A percentile compares a stretch with the other conserved stretches of the same genome.
These are phyloP conservation scores for Sophora flavescens DNA, from an alignment of 306 rosid genomes.

Conservation along the genomic window DNA sequence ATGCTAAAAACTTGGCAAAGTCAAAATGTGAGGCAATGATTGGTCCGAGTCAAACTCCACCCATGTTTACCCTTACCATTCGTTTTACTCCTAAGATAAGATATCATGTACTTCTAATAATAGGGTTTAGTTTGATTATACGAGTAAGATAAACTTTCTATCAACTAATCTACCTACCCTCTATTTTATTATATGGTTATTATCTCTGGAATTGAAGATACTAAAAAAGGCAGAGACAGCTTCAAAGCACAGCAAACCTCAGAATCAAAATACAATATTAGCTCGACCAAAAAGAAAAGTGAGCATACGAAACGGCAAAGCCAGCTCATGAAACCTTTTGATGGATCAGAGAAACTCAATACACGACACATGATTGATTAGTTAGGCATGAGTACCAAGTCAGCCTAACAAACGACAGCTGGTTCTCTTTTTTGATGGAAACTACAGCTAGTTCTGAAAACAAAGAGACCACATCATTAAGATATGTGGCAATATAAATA, in stretches of 20 bases:
- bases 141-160: too few relatives aligned
- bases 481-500: too few relatives aligned
- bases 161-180: too few relatives aligned
- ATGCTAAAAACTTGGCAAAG: too few relatives aligned
- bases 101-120: too few relatives aligned
- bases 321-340: neutral
- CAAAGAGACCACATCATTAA: neutral
- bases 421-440: neutral
- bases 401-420: neutral
- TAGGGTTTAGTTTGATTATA: too few relatives aligned
- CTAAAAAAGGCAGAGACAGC: neutral
- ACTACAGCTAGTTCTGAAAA: neutral
- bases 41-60: too few relatives aligned
- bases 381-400: neutral
- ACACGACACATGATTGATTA: neutral
- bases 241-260: neutral
- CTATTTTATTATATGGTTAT: too few relatives aligned
- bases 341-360: neutral
- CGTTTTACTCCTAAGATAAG: too few relatives aligned
- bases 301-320: neutral
- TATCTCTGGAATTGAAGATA: too few relatives aligned
- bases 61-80: too few relatives aligned
- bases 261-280: neutral
- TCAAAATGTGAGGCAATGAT: too few relatives aligned
- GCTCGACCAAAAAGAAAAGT: neutral